A percentile compares a stretch with the other conserved stretches of the same genome.
These are phyloP conservation scores for Colletotrichum brevisporum DNA, from an alignment of 2,329 filamentous ascomycete species.

Conservation along the genomic window DNA sequence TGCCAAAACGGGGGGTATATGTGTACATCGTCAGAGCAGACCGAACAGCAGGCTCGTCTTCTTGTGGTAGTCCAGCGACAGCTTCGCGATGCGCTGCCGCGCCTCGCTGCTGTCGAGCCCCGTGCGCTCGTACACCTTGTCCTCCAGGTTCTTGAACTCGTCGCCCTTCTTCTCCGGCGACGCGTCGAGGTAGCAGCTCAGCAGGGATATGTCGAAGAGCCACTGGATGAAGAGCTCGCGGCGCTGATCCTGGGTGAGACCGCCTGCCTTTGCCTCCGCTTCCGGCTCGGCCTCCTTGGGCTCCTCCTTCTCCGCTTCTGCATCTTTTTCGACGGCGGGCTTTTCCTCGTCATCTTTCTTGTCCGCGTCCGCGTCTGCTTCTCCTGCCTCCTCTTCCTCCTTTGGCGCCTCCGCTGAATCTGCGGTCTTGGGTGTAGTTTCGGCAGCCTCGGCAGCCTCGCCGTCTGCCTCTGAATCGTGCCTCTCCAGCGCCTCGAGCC, in stretches of 20 bases:
- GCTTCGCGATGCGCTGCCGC: conserved; percentile 70
- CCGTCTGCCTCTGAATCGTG: conserved; percentile 29
- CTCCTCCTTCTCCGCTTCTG: not conserved
- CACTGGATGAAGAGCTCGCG: conserved; percentile 70
- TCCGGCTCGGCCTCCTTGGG: conserved; percentile 23
- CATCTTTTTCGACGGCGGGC: conserved; percentile 31
- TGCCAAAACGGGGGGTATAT: no score
- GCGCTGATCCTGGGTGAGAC: conserved; percentile 45
- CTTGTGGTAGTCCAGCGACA: conserved; percentile 84
- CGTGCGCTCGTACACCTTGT: conserved; percentile 59
- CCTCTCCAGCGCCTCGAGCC: conserved; percentile 59
- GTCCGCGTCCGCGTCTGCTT: conserved; percentile 28
- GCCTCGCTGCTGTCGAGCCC: conserved; percentile 63
- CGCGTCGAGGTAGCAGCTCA: conserved; percentile 61
- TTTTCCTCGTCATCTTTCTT: conserved; percentile 28
- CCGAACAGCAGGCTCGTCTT: conserved; percentile 87
- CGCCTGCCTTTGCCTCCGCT: conserved; percentile 26
- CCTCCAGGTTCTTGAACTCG: conserved; percentile 60
- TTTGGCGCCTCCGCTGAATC: not conserved
- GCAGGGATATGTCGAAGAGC: conserved; percentile 71
- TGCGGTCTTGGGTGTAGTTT: not conserved
- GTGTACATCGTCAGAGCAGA: conserved; percentile 67
- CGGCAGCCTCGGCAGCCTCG: conserved; percentile 36
- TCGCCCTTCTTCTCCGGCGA: conserved; percentile 44
- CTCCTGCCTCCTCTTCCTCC: conserved; percentile 35